Conservation (phyloP, 176 grass and related monocot genomes). For the Oryza glumipatula region DNA sequence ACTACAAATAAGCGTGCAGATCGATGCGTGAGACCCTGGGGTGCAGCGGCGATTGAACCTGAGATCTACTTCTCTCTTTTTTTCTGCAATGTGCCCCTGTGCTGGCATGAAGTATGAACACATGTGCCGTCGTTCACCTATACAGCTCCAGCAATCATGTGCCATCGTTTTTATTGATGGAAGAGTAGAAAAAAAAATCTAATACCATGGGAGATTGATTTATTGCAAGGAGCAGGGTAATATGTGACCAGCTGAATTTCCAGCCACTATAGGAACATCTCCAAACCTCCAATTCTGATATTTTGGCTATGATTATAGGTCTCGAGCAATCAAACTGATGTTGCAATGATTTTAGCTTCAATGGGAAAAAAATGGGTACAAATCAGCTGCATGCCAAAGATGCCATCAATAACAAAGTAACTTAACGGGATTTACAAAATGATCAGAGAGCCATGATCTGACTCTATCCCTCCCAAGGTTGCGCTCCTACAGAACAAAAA, state of each 20-base stretch:
- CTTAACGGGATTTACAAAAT: neutral
- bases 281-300: conserved; percentile 47
- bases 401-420: too few relatives aligned
- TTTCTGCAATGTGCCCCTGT: too few relatives aligned
- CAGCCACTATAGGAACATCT: conserved; percentile 28
- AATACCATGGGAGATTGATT: neutral
- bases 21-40: too few relatives aligned
- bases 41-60: too few relatives aligned
- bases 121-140: too few relatives aligned
- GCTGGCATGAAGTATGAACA: too few relatives aligned
- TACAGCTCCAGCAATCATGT: neutral
- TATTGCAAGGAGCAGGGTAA: neutral
- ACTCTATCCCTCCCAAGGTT: conserved; percentile 58
- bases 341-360: conserved; percentile 50
- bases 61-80: too few relatives aligned
- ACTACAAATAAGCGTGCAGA: too few relatives aligned
- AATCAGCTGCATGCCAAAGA: conserved; percentile 2
- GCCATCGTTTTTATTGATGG: neutral
- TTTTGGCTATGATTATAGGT: conserved; percentile 54
- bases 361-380: neutral
- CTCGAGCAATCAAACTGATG: conserved; percentile 58
- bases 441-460: conserved; percentile 12
- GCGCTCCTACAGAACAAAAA: conserved; percentile 44
- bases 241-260: conserved; percentile 13
- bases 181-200: neutral